Evolutionary conservation across 805 yeast genomes (phyloP).

Genomic region (Candida stauntonica): DNA sequence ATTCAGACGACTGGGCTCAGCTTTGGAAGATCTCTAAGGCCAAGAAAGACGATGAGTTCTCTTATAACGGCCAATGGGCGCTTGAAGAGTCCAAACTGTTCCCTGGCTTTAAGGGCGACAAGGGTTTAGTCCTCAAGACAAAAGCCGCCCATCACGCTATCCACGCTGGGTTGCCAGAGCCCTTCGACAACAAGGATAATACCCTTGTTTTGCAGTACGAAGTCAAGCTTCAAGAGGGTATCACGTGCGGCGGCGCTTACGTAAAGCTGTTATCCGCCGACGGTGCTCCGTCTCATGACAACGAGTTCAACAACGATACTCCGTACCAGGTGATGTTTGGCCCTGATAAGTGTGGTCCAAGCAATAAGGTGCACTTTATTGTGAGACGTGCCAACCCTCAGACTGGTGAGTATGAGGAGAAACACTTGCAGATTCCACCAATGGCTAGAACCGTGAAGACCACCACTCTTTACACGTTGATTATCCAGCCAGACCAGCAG

Average conservation of each 20-base stretch:
- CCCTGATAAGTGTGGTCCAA: constrained; percentile 84
- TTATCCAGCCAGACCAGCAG: constrained; percentile 58
- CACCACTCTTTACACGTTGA: constrained; percentile 70
- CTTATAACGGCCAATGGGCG: constrained; percentile 73
- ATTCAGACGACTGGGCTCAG: constrained; percentile 32
- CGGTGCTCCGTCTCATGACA: constrained; percentile 32
- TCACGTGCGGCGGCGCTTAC: constrained; percentile 88
- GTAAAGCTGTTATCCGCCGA: constrained; percentile 59
- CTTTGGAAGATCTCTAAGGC: constrained; percentile 63
- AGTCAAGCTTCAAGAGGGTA: constrained; percentile 74
- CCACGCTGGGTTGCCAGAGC: constrained; percentile 51
- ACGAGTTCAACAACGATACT: constrained; percentile 56
- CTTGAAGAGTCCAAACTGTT: constrained; percentile 57
- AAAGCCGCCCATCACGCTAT: constrained; percentile 84
- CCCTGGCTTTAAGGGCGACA: constrained; percentile 61
- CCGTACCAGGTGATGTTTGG: constrained; percentile 91
- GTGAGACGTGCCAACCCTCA: constrained; percentile 52
- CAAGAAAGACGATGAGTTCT: constrained; percentile 45
- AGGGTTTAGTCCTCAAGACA: constrained; percentile 70
- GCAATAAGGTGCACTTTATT: constrained; percentile 78
- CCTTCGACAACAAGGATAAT: constrained; percentile 55
- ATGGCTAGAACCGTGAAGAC: constrained; percentile 46
- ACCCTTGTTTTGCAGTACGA: constrained; percentile 86
- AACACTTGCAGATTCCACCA: constrained; percentile 65
- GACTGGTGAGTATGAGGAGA: constrained; percentile 59